Percentiles rank a stretch among this genome's conserved stretches.
These are phyloP conservation scores for Boletus coccyginus DNA, from an alignment of 768 basidiomycete species.

Conservation along the genomic window DNA sequence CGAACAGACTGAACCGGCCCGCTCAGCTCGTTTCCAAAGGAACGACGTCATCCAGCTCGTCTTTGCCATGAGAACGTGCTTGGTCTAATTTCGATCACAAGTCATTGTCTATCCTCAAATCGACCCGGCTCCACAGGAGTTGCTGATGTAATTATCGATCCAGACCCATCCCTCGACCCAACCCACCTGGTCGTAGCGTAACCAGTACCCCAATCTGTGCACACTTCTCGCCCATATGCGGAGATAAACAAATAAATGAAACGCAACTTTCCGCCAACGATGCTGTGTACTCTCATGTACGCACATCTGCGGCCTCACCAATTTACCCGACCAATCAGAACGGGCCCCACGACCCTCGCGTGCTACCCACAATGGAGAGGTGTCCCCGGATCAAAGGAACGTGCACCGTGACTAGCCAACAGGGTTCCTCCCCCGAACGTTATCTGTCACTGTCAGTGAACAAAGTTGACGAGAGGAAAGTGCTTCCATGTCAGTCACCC, in stretches of 20 bases:
- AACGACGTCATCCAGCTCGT: slow-evolving; percentile 19
- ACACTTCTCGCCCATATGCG: slow-evolving; percentile 10
- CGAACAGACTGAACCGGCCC: background rate
- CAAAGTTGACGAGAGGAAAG: slow-evolving; percentile 1
- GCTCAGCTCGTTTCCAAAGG: slow-evolving; percentile 21
- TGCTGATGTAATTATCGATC: background rate
- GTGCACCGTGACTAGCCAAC: slow-evolving; percentile 7
- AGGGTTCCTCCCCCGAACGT: background rate
- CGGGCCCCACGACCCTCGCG: background rate
- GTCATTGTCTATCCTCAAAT: background rate
- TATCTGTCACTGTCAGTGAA: background rate
- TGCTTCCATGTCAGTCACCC: background rate
- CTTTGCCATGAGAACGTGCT: slow-evolving; percentile 9
- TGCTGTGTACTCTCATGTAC: slow-evolving; percentile 6
- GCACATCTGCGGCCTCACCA: slow-evolving; percentile 4
- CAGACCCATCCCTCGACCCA: background rate
- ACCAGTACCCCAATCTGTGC: slow-evolving; percentile 13
- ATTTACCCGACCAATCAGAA: slow-evolving; percentile 11
- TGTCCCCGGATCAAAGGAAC: slow-evolving; percentile 4
- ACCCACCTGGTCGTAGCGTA: slow-evolving; percentile 10
- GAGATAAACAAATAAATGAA: slow-evolving; percentile 24
- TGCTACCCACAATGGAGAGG: background rate
- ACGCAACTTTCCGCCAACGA: background rate
- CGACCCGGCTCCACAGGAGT: background rate
- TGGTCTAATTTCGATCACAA: slow-evolving; percentile 7